Conservation (phyloP, 352 stramenopile species). For the Aphanomyces euteiches region DNA sequence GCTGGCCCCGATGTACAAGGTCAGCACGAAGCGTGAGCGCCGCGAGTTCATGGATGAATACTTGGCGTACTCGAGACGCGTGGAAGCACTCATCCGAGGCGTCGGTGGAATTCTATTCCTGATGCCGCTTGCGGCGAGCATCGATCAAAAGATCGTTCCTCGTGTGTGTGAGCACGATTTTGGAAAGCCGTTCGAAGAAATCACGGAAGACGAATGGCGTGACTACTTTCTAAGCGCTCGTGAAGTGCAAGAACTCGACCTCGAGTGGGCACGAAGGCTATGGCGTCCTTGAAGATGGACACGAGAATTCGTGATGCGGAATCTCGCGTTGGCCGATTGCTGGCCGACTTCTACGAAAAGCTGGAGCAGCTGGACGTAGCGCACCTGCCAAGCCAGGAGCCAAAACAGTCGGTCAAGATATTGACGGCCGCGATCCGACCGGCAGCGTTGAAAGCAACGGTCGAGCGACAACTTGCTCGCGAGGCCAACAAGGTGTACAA, state of each 20-base stretch:
- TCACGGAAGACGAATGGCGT: constrained; percentile 24
- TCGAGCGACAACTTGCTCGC: neutral
- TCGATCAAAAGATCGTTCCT: constrained; percentile 30
- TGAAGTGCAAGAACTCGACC: constrained; percentile 6
- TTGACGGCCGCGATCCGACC: constrained; percentile 15
- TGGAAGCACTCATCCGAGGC: constrained; percentile 8
- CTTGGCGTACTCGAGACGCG: constrained; percentile 18
- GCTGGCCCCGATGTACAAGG: constrained; percentile 13
- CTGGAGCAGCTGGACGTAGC: constrained; percentile 27
- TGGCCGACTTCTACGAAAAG: constrained; percentile 28
- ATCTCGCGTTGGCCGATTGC: constrained; percentile 21
- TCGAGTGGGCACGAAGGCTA: constrained; percentile 5
- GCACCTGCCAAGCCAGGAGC: constrained; percentile 22
- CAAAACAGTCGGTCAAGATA: constrained; percentile 15
- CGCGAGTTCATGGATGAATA: constrained; percentile 26
- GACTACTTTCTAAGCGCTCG: constrained; percentile 26
- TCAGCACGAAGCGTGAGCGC: constrained; percentile 12
- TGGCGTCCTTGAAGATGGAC: constrained; percentile 25
- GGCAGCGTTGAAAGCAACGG: neutral
- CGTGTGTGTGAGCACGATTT: constrained; percentile 30
- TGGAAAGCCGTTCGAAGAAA: constrained; percentile 5
- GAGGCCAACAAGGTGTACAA: constrained; percentile 6
- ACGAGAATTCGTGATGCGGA: constrained; percentile 23
- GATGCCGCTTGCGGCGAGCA: constrained; percentile 26
- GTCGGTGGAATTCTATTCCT: constrained; percentile 2